These are phyloP conservation scores for Helotiales sp. DNA, from an alignment of 2,329 filamentous ascomycete species.

Conservation along the genomic window DNA sequence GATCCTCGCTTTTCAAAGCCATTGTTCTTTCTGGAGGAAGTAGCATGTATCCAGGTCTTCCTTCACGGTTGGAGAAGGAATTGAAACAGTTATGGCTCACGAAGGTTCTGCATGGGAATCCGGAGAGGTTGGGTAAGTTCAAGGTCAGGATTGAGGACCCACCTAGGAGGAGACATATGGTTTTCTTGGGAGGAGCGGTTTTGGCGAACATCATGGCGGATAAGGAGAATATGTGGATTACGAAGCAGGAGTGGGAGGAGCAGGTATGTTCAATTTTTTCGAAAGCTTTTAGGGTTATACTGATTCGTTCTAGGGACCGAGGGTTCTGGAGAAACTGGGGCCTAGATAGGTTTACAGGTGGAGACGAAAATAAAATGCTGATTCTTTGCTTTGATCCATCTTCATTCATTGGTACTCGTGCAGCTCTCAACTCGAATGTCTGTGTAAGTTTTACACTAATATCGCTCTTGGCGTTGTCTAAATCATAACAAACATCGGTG, in stretches of 20 bases:
- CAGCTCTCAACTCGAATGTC: too few relatives aligned
- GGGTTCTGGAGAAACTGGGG: conserved; percentile 88
- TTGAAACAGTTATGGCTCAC: conserved; percentile 98
- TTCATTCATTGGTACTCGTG: background rate
- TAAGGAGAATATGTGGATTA: conserved; percentile 97
- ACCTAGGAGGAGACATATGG: conserved; percentile 94
- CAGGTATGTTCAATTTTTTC: too few relatives aligned
- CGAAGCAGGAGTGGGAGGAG: conserved; percentile 84
- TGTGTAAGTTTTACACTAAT: too few relatives aligned
- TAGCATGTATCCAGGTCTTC: conserved; percentile 98
- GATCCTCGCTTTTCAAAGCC: conserved; percentile 92
- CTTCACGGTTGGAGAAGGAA: conserved; percentile 95
- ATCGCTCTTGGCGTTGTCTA: too few relatives aligned
- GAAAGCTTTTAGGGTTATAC: too few relatives aligned
- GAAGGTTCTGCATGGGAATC: conserved; percentile 84
- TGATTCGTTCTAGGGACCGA: too few relatives aligned
- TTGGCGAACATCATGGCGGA: conserved; percentile 98
- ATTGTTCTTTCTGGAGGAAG: conserved; percentile 95
- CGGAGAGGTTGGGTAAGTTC: conserved; percentile 95
- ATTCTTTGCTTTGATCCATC: background rate
- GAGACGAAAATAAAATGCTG: conserved; percentile 1
- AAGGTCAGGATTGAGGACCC: conserved; percentile 99
- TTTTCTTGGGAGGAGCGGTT: conserved; percentile 96
- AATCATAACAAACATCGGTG: too few relatives aligned
- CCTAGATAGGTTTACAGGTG: conserved; percentile 58